Conservation (phyloP, 495 filamentous ascomycete species). For the Polyplosphaeria fusca region DNA sequence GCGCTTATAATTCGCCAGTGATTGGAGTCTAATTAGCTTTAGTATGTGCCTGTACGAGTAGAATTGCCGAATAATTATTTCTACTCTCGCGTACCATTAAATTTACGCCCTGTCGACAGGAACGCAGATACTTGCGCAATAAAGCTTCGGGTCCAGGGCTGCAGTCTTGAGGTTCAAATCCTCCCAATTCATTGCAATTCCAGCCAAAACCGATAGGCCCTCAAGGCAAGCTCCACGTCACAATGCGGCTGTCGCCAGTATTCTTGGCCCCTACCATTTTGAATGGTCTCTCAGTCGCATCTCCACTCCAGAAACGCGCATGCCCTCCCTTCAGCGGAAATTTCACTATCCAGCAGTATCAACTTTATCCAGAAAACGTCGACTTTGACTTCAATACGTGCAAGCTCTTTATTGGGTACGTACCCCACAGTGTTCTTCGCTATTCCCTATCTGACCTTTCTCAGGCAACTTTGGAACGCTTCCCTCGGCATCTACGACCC, state of each 20-base stretch:
- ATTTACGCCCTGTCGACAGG: neutral
- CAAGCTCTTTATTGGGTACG: slow-evolving; percentile 27
- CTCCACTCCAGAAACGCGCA: neutral
- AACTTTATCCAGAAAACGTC: slow-evolving; percentile 27
- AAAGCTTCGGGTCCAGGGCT: neutral
- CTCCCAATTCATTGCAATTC: neutral
- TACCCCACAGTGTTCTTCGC: too few relatives aligned
- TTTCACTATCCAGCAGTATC: slow-evolving; percentile 22
- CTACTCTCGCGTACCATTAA: neutral
- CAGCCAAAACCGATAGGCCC: neutral
- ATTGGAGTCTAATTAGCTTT: neutral
- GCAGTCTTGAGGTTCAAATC: neutral
- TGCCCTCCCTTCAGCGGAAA: slow-evolving; percentile 22
- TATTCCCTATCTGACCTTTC: neutral
- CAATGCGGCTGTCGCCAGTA: neutral
- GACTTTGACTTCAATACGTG: slow-evolving; percentile 26
- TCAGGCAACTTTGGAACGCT: slow-evolving; percentile 29
- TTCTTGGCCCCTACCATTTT: neutral
- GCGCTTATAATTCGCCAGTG: neutral
- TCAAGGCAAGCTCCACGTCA: neutral
- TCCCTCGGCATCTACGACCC: slow-evolving; percentile 31
- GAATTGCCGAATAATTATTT: neutral
- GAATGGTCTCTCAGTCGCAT: neutral
- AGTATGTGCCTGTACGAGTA: neutral
- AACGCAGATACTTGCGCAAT: neutral